phyloP scores from a whole-genome alignment of 352 stramenopile genomes.

The Pythium insidiosum region DNA sequence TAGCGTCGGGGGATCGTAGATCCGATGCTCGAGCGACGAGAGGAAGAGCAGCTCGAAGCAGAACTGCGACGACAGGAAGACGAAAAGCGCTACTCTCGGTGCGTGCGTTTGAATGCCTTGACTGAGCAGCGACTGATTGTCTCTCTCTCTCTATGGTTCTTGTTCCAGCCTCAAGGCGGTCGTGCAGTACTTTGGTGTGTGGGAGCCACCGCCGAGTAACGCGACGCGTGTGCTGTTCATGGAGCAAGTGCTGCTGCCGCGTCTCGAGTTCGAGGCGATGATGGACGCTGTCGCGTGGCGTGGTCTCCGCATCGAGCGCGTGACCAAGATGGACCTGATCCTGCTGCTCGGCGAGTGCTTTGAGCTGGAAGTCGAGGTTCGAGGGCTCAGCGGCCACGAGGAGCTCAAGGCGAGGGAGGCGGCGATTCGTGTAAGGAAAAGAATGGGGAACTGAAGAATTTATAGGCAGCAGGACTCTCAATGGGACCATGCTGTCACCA shows the following conservation, averaged over 20 bases:
- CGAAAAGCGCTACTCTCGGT: conserved; percentile 45
- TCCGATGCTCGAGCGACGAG: conserved; percentile 30
- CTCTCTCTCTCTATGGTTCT: neutral
- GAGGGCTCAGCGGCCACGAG: conserved; percentile 29
- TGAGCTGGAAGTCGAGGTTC: conserved; percentile 60
- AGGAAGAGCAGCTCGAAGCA: conserved; percentile 36
- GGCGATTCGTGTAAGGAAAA: conserved; percentile 38
- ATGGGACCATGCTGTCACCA: too few relatives aligned
- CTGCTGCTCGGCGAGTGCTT: conserved; percentile 79
- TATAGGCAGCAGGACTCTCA: too few relatives aligned
- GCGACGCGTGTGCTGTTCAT: conserved; percentile 72
- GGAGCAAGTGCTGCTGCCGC: conserved; percentile 76
- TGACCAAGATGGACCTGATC: conserved; percentile 86
- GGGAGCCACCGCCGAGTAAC: conserved; percentile 80
- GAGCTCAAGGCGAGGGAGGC: conserved; percentile 36
- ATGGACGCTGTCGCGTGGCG: conserved; percentile 51
- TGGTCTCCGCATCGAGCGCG: conserved; percentile 63
- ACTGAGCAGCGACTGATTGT: neutral
- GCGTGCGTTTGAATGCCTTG: neutral
- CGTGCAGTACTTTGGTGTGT: conserved; percentile 81
- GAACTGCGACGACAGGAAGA: conserved; percentile 45
- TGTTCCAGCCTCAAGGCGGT: conserved; percentile 44
- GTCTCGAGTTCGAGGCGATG: conserved; percentile 67
- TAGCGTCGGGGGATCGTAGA: conserved; percentile 4
- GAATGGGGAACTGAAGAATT: too few relatives aligned